Conservation (phyloP, 345 rosid genomes). For the Citrus medica region DNA sequence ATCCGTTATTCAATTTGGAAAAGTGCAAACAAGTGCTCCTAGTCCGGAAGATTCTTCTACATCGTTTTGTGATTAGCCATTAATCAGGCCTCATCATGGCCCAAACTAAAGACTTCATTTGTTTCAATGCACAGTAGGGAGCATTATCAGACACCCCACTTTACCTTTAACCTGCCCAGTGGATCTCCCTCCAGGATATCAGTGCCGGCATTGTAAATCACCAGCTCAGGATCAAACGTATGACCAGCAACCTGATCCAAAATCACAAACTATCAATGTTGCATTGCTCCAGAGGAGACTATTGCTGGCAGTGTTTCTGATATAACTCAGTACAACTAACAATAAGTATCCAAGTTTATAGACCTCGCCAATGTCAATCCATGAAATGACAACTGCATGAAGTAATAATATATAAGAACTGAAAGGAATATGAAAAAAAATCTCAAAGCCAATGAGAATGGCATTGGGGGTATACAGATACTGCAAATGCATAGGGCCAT, state of each 20-base stretch:
- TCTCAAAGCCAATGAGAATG: no score
- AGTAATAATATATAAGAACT: background rate
- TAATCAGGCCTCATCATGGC: background rate
- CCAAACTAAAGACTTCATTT: background rate
- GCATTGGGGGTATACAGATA: background rate
- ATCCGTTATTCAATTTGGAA: background rate
- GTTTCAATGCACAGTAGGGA: background rate
- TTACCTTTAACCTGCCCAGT: slow-evolving; percentile 79
- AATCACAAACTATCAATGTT: slow-evolving; percentile 1
- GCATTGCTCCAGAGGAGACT: background rate
- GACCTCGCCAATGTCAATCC: background rate
- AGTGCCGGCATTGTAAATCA: slow-evolving; percentile 93
- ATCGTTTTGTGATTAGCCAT: background rate
- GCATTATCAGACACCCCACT: background rate
- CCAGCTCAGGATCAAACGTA: slow-evolving; percentile 70
- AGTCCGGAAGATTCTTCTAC: background rate
- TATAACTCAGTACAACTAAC: background rate
- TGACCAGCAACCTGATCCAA: slow-evolving; percentile 57
- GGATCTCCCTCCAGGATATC: slow-evolving; percentile 98
- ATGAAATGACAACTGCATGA: background rate
- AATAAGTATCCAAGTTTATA: background rate
- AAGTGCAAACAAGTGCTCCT: background rate
- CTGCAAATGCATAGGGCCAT: background rate
- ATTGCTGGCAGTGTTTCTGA: background rate
- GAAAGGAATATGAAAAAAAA: background rate